A percentile compares a stretch with the other conserved stretches of the same genome.
phyloP scores from a whole-genome alignment of 2,329 filamentous ascomycete species.

The Corynespora cassiicola region DNA sequence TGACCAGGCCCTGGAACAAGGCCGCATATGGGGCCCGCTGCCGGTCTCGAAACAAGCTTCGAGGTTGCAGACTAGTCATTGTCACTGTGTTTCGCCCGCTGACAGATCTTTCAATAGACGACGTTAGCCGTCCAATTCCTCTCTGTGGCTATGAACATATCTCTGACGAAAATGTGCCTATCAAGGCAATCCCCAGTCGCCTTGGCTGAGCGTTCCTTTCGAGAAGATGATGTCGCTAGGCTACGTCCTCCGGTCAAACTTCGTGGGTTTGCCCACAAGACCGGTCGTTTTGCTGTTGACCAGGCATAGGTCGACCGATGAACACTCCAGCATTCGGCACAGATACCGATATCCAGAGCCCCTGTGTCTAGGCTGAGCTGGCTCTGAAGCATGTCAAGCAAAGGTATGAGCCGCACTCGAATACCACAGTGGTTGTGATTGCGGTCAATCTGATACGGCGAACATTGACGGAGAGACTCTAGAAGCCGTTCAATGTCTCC shows the following conservation, averaged over 20 bases:
- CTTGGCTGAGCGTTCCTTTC: conserved; percentile 27
- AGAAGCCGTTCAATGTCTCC: conserved; percentile 70
- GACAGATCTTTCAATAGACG: conserved; percentile 13
- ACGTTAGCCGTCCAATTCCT: conserved; percentile 43
- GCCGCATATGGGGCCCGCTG: neutral
- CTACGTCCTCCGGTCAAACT: conserved; percentile 24
- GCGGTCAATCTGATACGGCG: conserved; percentile 76
- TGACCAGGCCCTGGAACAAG: neutral
- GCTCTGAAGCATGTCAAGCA: conserved; percentile 68
- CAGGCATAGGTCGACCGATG: conserved; percentile 51
- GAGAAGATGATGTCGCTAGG: conserved; percentile 14
- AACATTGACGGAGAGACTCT: conserved; percentile 67
- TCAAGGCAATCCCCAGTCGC: conserved; percentile 39
- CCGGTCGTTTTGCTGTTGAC: conserved; percentile 52
- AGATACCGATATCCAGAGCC: conserved; percentile 51
- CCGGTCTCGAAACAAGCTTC: neutral
- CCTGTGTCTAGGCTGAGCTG: conserved; percentile 42
- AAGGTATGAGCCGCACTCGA: conserved; percentile 68
- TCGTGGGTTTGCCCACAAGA: conserved; percentile 47
- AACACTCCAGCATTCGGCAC: conserved; percentile 52
- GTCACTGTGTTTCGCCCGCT: neutral
- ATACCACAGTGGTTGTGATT: conserved; percentile 78
- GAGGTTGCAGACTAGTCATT: neutral
- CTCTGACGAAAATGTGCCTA: conserved; percentile 39
- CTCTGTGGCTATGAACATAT: conserved; percentile 48